phyloP scores from a whole-genome alignment of 257 asterid genomes.

The Solanum megistacrolobum region DNA sequence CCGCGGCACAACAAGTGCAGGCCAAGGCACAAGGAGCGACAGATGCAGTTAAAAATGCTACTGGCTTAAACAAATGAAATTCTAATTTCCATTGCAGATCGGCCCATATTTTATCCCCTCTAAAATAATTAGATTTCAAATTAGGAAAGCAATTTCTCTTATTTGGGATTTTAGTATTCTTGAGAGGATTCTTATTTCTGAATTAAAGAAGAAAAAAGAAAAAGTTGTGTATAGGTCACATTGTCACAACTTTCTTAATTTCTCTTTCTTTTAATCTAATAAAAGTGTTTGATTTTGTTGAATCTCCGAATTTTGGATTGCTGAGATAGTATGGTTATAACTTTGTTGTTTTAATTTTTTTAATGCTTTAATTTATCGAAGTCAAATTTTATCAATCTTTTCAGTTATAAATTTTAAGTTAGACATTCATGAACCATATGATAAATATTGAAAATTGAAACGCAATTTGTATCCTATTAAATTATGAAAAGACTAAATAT shows the following conservation, averaged over 20 bases:
- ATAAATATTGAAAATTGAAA: neutral
- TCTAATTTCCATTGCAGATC: neutral
- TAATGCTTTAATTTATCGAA: neutral
- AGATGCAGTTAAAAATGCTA: slow-evolving; percentile 24
- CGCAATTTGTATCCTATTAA: neutral
- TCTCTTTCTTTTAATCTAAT: neutral
- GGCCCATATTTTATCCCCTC: neutral
- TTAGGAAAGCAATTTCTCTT: neutral
- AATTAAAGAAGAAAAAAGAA: neutral
- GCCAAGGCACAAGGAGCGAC: slow-evolving; percentile 23
- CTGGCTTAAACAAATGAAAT: slow-evolving; percentile 11
- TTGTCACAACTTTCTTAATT: neutral
- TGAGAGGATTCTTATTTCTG: neutral
- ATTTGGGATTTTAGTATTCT: neutral
- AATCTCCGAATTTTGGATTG: neutral
- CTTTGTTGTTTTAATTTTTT: neutral
- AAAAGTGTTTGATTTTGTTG: neutral
- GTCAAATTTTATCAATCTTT: neutral
- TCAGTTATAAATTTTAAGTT: neutral
- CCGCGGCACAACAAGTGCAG: slow-evolving; percentile 18
- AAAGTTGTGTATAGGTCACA: neutral
- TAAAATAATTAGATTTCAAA: neutral
- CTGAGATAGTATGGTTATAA: neutral
- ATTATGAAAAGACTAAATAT: neutral
- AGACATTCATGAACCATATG: neutral